A percentile compares a stretch with the other conserved stretches of the same genome.
phyloP scores from a whole-genome alignment of 2,329 filamentous ascomycete genomes.

The Xylaria sp. region DNA sequence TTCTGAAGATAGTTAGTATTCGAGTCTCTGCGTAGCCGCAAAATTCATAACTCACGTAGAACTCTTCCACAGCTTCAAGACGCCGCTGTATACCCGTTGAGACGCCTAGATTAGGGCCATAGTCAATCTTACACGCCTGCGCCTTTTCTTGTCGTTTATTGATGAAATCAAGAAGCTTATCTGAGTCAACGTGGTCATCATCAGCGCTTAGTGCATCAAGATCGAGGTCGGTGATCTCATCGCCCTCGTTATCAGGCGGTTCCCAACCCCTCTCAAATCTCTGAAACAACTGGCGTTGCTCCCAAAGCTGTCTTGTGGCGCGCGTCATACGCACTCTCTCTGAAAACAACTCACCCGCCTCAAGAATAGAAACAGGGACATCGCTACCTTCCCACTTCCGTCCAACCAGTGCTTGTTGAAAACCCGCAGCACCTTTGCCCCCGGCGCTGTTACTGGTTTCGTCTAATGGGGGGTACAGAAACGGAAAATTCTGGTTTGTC shows the following conservation, averaged over 20 bases:
- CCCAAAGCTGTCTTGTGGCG: constrained; percentile 91
- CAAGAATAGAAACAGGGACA: constrained; percentile 90
- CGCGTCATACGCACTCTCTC: constrained; percentile 88
- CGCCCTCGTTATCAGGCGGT: constrained; percentile 48
- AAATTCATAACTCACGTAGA: constrained; percentile 72
- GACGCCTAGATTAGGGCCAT: constrained; percentile 56
- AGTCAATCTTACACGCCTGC: constrained; percentile 50
- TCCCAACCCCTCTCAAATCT: constrained; percentile 93
- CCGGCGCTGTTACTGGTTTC: constrained; percentile 87
- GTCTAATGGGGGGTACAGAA: constrained; percentile 93
- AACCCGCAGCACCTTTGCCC: constrained; percentile 81
- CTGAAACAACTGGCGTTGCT: constrained; percentile 88
- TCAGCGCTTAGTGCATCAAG: constrained; percentile 40
- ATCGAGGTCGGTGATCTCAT: constrained; percentile 47
- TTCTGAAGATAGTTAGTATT: constrained; percentile 57
- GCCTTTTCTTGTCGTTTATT: constrained; percentile 50
- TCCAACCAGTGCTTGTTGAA: constrained; percentile 80
- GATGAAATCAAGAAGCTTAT: constrained; percentile 49
- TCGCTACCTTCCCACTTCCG: constrained; percentile 92
- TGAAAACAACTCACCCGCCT: constrained; percentile 91
- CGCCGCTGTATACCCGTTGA: constrained; percentile 65
- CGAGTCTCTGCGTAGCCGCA: constrained; percentile 1
- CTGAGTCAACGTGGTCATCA: constrained; percentile 44
- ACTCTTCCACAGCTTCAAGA: constrained; percentile 78
- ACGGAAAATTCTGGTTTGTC: constrained; percentile 98